Conservation (phyloP, 768 basidiomycete genomes). For the Mycena polygramma region DNA sequence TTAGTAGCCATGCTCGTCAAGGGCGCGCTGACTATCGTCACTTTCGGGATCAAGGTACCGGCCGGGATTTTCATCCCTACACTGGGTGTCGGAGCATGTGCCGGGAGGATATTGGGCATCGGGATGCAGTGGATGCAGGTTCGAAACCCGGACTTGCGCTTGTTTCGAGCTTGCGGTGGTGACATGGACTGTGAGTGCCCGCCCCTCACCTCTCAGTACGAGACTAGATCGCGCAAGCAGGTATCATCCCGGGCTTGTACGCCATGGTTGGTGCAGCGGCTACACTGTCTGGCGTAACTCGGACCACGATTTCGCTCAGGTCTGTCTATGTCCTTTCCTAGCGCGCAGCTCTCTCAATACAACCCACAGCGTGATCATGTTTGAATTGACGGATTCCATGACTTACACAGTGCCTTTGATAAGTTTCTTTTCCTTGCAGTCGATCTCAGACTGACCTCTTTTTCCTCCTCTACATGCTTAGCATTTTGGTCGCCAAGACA, state of each 20-base stretch:
- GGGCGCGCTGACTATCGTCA: conserved; percentile 82
- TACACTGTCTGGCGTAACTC: conserved; percentile 94
- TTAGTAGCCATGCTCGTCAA: conserved; percentile 87
- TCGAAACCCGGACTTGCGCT: conserved; percentile 65
- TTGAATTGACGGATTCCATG: conserved; percentile 93
- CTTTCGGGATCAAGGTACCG: conserved; percentile 92
- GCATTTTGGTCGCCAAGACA: conserved; percentile 91
- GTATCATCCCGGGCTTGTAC: conserved; percentile 89
- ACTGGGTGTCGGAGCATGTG: conserved; percentile 94
- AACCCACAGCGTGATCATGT: conserved; percentile 85
- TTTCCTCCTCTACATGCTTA: conserved; percentile 60
- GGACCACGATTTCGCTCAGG: conserved; percentile 48
- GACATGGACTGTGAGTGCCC: conserved; percentile 70
- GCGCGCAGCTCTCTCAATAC: background rate
- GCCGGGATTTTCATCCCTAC: conserved; percentile 98
- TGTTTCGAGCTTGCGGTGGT: conserved; percentile 78
- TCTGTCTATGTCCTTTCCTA: conserved; percentile 15
- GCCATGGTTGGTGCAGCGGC: conserved; percentile 98
- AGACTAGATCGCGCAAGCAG: conserved; percentile 42
- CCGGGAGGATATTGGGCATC: conserved; percentile 89
- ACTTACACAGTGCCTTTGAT: conserved; percentile 84
- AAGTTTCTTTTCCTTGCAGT: background rate
- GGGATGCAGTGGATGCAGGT: conserved; percentile 81
- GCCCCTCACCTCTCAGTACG: background rate
- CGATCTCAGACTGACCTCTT: background rate